Evolutionary conservation across 2,329 filamentous ascomycete species (phyloP), one percentile per base, ranked within the genome.

Genomic region (Ascochyta clinopodiicola): DNA sequence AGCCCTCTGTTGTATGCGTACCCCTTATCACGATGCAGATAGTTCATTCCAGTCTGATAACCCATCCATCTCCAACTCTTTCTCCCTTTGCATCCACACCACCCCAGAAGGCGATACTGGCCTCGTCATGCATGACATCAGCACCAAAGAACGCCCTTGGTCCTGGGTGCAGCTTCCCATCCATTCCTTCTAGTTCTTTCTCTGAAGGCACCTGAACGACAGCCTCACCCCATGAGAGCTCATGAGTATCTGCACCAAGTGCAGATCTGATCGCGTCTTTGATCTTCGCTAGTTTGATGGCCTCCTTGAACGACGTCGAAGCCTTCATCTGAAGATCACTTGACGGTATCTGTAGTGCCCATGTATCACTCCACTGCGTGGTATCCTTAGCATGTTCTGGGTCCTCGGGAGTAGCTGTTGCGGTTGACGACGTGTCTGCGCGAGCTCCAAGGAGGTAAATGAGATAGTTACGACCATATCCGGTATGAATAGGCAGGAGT

Each of bases 101-200:
- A 37, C 78, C 78, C 77, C 77, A 80, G 13, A 80, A 64, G 3
- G 79, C 69, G 7, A 79, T 62, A 13, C 61, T 68, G 17, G 63
- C 71, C 29, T 67, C 69, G 21, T 72, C 73, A 31, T 75, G 73
- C 59, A 75, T 67, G 2, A 67, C 66, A 60, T 78, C 76, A n/a
- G 72, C 72, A 2, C 73, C 78, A 48, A 79, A 80, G 32, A 68
- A 75, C 2, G 73, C 76, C 48, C 78, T 59, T 9, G 78, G 77
- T 1, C 78, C 78, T 0, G 78, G 78, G 62, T 80, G 77, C 5
- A 79, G 67, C 51, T 79, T 80, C 4, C 77, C 78, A 29, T 74
- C 72, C 36, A 62, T 67, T 9, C 69, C 69, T 29, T 71, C 60
- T 12, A 77, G 55, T 17, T 62, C 60, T 36, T 61, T 65, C 9